A percentile compares a stretch with the other conserved stretches of the same genome.
Evolutionary conservation across 306 rosid genomes (phyloP).

Genomic region (Quercus aquifolioides): DNA sequence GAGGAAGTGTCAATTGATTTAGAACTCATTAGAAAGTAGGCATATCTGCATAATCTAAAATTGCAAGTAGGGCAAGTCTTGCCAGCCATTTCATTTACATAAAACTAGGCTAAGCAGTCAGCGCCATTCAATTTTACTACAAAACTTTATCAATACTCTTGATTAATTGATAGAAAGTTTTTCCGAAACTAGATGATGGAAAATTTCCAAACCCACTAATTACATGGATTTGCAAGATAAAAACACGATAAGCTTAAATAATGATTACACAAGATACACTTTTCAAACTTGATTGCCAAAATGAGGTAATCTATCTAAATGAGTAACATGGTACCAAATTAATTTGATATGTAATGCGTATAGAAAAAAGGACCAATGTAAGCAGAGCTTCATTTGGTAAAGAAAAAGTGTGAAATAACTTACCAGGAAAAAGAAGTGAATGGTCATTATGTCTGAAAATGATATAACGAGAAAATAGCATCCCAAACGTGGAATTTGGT

Average conservation of each 20-base stretch:
- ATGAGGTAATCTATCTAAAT: background rate
- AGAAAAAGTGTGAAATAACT: background rate
- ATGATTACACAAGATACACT: background rate
- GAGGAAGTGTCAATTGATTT: too few relatives aligned
- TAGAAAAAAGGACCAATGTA: background rate
- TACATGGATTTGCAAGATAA: background rate
- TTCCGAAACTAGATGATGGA: background rate
- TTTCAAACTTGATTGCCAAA: background rate
- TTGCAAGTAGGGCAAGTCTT: too few relatives aligned
- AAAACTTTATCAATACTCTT: background rate
- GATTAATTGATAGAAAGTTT: background rate
- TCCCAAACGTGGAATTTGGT: slow-evolving; percentile 73
- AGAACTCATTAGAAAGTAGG: too few relatives aligned
- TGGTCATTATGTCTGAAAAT: slow-evolving; percentile 74
- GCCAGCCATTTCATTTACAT: too few relatives aligned
- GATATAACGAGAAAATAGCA: slow-evolving; percentile 82
- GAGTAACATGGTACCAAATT: background rate
- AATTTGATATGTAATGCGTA: background rate
- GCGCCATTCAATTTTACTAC: too few relatives aligned
- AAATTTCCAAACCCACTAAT: background rate
- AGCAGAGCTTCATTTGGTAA: background rate
- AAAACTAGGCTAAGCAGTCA: background rate
- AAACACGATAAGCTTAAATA: background rate
- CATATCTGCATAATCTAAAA: background rate
- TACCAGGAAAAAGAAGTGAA: slow-evolving; percentile 97